Conservation (phyloP, 2,329 filamentous ascomycete genomes). For the Pseudopithomyces maydicus region DNA sequence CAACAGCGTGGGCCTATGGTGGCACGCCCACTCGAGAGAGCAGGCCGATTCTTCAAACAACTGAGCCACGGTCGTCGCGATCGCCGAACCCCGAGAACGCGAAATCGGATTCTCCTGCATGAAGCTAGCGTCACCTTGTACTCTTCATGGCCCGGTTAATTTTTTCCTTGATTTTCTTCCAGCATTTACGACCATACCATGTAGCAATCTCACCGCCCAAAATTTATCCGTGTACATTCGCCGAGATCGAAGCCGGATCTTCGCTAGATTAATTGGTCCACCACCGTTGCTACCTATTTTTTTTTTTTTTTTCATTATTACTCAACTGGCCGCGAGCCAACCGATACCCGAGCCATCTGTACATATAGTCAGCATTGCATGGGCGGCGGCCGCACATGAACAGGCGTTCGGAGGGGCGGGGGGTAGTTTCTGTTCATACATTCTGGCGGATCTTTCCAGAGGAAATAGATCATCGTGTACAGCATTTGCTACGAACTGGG, state of each 20-base stretch:
- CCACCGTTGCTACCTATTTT: neutral
- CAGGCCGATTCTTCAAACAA: slow-evolving; percentile 25
- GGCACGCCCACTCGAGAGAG: slow-evolving; percentile 23
- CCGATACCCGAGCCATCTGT: neutral
- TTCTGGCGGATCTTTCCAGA: too few species aligned
- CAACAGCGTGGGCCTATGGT: slow-evolving; percentile 40
- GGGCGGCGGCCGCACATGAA: neutral
- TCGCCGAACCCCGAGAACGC: neutral
- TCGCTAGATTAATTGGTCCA: neutral
- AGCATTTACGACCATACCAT: neutral
- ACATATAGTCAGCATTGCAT: neutral
- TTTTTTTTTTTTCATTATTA: neutral
- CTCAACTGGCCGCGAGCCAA: neutral
- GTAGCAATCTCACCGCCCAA: neutral
- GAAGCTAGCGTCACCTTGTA: neutral
- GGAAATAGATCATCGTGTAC: too few species aligned
- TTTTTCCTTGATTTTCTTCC: neutral
- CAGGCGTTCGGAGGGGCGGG: neutral
- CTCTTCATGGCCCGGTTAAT: neutral
- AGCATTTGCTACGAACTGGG: too few species aligned
- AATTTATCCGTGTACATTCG: slow-evolving; percentile 1
- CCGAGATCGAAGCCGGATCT: neutral
- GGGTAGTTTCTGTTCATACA: neutral
- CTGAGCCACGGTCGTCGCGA: neutral
- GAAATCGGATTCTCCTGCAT: neutral